These are phyloP conservation scores for Dryadomyces quercivorus DNA, from an alignment of 2,329 filamentous ascomycete genomes.

Conservation along the genomic window DNA sequence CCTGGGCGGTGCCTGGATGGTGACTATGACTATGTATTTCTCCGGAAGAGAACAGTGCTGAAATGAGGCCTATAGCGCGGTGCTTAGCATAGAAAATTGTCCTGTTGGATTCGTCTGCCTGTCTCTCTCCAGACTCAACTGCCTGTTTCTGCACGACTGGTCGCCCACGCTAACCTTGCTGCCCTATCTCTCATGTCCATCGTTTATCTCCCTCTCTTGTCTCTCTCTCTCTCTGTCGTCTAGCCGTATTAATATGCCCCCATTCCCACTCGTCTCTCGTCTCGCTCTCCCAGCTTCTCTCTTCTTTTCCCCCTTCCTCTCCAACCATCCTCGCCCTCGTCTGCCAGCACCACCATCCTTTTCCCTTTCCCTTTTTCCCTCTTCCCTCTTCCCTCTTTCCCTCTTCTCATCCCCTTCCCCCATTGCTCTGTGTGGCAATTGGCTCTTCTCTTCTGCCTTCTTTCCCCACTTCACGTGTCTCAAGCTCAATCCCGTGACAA, in stretches of 20 bases:
- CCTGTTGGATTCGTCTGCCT: too few relatives aligned
- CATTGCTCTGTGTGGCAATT: too few relatives aligned
- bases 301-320: not conserved
- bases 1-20: too few relatives aligned
- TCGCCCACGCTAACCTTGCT: not conserved
- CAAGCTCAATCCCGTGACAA: not conserved
- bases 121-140: not conserved
- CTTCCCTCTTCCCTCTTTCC: not conserved
- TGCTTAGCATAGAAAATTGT: too few relatives aligned
- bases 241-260: constrained; percentile 2
- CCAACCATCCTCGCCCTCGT: not conserved
- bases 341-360: not conserved
- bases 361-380: not conserved
- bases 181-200: not conserved
- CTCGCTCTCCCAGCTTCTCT: not conserved
- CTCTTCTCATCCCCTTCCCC: not conserved
- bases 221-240: not conserved
- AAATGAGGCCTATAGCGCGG: too few relatives aligned
- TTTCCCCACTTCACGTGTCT: not conserved
- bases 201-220: not conserved
- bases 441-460: not conserved
- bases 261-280: not conserved
- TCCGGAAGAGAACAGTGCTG: too few relatives aligned
- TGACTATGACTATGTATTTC: too few relatives aligned
- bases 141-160: not conserved